Conservation (phyloP, 2,329 filamentous ascomycete species). For the Fusarium foetens region DNA sequence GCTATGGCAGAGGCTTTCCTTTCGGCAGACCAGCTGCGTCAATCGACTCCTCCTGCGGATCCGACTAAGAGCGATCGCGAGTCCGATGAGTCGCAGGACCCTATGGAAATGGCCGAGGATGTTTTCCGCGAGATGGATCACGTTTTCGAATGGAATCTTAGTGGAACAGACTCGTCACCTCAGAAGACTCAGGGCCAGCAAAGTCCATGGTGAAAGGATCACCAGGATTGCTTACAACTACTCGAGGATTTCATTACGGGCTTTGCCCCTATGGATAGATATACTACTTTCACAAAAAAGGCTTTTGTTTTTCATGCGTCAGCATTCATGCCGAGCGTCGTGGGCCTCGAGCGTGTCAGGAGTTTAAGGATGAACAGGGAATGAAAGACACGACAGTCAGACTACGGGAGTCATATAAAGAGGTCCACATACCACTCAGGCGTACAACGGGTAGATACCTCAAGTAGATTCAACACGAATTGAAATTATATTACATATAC, state of each 20-base stretch:
- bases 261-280: not conserved
- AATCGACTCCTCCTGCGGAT: slow-evolving; percentile 4
- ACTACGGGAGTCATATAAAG: not conserved
- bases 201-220: slow-evolving; percentile 41
- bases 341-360: slow-evolving; percentile 8
- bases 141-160: slow-evolving; percentile 50
- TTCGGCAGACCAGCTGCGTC: slow-evolving; percentile 37
- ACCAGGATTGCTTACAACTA: not conserved
- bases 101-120: slow-evolving; percentile 51
- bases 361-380: slow-evolving; percentile 24
- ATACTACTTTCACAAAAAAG: not conserved
- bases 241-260: not conserved
- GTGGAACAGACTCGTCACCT: slow-evolving; percentile 13
- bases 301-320: not conserved
- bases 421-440: slow-evolving; percentile 14
- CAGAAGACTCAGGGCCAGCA: slow-evolving; percentile 37
- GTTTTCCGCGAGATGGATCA: slow-evolving; percentile 52
- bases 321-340: not conserved
- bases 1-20: slow-evolving; percentile 44
- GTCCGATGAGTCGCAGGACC: slow-evolving; percentile 44
- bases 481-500: not conserved
- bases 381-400: slow-evolving; percentile 20
- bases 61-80: slow-evolving; percentile 18
- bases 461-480: slow-evolving; percentile 16
- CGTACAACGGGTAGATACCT: slow-evolving; percentile 37